phyloP scores from a whole-genome alignment of 441 rosid species.

The Pelargonium fulgidum region DNA sequence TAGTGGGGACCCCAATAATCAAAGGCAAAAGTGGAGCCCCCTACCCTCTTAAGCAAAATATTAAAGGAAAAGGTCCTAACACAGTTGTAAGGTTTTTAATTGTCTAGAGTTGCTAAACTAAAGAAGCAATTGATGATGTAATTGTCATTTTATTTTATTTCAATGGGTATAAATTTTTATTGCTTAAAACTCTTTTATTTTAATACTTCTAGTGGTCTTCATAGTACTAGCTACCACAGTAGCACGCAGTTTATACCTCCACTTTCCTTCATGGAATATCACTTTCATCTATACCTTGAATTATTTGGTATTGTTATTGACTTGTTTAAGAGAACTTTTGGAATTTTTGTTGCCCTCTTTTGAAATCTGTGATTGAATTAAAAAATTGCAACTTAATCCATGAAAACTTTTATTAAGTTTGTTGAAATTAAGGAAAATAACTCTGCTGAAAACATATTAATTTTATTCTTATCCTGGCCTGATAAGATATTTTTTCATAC shows the following conservation, averaged over 20 bases:
- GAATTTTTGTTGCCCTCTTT: too few species aligned
- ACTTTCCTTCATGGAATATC: background rate
- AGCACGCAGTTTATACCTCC: background rate
- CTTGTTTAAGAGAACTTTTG: too few species aligned
- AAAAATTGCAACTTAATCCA: background rate
- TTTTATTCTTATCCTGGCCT: background rate
- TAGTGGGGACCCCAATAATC: too few species aligned
- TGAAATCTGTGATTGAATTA: too few species aligned
- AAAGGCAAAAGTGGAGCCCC: too few species aligned
- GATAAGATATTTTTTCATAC: background rate
- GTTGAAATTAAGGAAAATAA: background rate
- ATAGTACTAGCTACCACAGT: constrained; percentile 1
- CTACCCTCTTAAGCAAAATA: too few species aligned
- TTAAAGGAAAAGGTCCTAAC: too few species aligned
- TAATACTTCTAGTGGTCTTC: constrained; percentile 4
- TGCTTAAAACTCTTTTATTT: background rate
- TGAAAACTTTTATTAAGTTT: background rate
- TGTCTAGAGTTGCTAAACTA: too few species aligned
- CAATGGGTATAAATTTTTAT: background rate
- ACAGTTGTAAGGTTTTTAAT: too few species aligned
- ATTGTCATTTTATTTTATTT: constrained; percentile 1
- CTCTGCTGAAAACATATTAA: background rate
- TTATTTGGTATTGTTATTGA: too few species aligned
- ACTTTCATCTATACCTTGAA: background rate
- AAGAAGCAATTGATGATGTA: background rate